Evolutionary conservation across 2,329 filamentous ascomycete species (phyloP).

Genomic region (Arthrobotrys musiformis): DNA sequence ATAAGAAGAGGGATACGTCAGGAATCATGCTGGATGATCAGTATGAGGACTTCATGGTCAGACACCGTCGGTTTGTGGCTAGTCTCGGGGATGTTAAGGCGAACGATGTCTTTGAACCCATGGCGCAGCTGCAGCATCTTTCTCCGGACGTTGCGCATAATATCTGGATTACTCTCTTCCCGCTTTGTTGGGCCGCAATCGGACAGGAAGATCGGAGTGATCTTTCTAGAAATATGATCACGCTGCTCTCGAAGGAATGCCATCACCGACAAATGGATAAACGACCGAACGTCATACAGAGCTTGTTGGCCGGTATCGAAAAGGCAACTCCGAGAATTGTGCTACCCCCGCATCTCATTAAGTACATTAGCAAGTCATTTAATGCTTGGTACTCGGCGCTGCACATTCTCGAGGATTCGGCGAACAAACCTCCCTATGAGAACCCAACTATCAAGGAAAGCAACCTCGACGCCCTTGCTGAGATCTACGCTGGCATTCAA

Average conservation of each 20-base stretch:
- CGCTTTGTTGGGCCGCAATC: slow-evolving; percentile 90
- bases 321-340: slow-evolving; percentile 87
- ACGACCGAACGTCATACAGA: slow-evolving; percentile 93
- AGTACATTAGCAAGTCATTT: slow-evolving; percentile 92
- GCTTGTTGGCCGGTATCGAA: slow-evolving; percentile 86
- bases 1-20: slow-evolving; percentile 73
- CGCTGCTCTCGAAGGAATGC: slow-evolving; percentile 91
- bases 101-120: slow-evolving; percentile 86
- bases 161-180: slow-evolving; percentile 91
- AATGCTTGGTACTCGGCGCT: slow-evolving; percentile 97
- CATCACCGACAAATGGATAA: slow-evolving; percentile 94
- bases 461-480: slow-evolving; percentile 93
- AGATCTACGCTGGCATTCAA: slow-evolving; percentile 87
- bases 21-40: slow-evolving; percentile 82
- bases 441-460: slow-evolving; percentile 87
- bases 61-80: slow-evolving; percentile 82
- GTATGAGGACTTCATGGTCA: slow-evolving; percentile 80
- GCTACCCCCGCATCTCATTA: slow-evolving; percentile 93
- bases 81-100: slow-evolving; percentile 87
- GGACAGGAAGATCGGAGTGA: slow-evolving; percentile 88
- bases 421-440: slow-evolving; percentile 84
- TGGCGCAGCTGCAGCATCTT: slow-evolving; percentile 90
- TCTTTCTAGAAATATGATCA: slow-evolving; percentile 89
- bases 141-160: slow-evolving; percentile 84
- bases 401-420: slow-evolving; percentile 87